These are phyloP conservation scores for Colletotrichum cordylinicola DNA, from an alignment of 2,329 filamentous ascomycete species.

Conservation along the genomic window DNA sequence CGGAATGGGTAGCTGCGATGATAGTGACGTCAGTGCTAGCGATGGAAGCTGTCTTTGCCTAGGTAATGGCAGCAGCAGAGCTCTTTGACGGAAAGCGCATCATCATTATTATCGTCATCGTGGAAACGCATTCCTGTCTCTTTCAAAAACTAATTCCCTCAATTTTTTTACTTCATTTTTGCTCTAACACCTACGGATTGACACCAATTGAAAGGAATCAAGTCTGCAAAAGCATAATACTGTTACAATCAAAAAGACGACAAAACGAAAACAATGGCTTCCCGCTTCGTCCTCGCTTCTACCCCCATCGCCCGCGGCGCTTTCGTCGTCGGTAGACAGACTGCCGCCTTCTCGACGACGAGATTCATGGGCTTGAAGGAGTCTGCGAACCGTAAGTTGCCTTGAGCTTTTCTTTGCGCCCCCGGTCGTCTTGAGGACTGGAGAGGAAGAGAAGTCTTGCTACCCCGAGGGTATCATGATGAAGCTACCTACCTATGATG, in stretches of 20 bases:
- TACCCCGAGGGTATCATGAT: neutral
- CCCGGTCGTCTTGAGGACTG: neutral
- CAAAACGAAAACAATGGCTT: constrained; percentile 24
- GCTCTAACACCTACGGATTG: neutral
- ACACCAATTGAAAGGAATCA: neutral
- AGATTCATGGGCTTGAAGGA: constrained; percentile 39
- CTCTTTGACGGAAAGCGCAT: neutral
- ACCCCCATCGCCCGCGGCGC: constrained; percentile 27
- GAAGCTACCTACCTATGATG: neutral
- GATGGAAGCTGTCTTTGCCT: neutral
- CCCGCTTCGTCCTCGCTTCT: constrained; percentile 30
- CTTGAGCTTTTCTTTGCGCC: neutral
- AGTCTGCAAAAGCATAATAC: neutral
- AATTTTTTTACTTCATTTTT: neutral
- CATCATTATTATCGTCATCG: neutral
- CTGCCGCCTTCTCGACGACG: constrained; percentile 31
- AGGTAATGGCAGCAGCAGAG: neutral
- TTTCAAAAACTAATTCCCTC: neutral
- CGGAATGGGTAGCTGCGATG: neutral
- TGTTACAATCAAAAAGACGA: neutral
- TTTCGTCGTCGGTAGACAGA: constrained; percentile 29
- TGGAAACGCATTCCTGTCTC: neutral
- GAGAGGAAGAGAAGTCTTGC: neutral
- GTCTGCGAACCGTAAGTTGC: constrained; percentile 38
- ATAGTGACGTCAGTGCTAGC: constrained; percentile 10